phyloP scores from a whole-genome alignment of 768 basidiomycete species.

The Nidularia sp. region DNA sequence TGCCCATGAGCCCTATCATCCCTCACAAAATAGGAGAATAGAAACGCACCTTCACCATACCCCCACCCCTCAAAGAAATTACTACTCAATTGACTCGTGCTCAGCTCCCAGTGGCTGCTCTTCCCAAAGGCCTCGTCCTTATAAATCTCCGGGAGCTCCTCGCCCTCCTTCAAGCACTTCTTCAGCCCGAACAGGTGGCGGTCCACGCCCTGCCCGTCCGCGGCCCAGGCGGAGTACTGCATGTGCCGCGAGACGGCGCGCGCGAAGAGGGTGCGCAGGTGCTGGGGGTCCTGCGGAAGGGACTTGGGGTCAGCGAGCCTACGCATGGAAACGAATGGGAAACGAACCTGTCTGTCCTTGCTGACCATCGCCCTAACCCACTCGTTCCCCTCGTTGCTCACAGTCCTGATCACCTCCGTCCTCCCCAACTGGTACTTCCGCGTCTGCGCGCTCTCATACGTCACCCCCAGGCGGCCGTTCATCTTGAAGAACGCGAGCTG shows the following conservation, averaged over 20 bases:
- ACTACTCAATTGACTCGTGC: slow-evolving; percentile 83
- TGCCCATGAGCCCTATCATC: background rate
- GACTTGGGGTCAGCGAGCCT: background rate
- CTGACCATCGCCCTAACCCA: slow-evolving; percentile 92
- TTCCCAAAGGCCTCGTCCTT: slow-evolving; percentile 62
- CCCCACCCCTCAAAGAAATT: slow-evolving; percentile 93
- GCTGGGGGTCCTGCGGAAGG: slow-evolving; percentile 20
- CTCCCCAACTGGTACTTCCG: slow-evolving; percentile 86
- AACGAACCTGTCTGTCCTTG: slow-evolving; percentile 40
- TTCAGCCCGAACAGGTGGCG: slow-evolving; percentile 93
- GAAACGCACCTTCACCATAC: slow-evolving; percentile 80
- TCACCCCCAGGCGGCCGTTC: slow-evolving; percentile 66
- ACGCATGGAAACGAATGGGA: background rate
- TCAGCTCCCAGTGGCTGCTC: slow-evolving; percentile 89
- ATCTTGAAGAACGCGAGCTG: slow-evolving; percentile 95
- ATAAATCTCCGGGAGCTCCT: slow-evolving; percentile 71
- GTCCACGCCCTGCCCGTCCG: slow-evolving; percentile 93
- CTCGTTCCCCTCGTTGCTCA: slow-evolving; percentile 75
- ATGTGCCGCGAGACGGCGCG: slow-evolving; percentile 79
- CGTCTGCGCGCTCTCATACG: slow-evolving; percentile 94
- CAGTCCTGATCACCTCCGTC: slow-evolving; percentile 92
- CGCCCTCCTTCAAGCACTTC: slow-evolving; percentile 71
- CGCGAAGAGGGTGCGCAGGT: slow-evolving; percentile 66
- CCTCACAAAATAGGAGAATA: slow-evolving; percentile 1
- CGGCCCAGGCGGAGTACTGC: slow-evolving; percentile 86